These are phyloP conservation scores for Xylariaceae sp. DNA, from an alignment of 2,329 filamentous ascomycete genomes.

Conservation along the genomic window DNA sequence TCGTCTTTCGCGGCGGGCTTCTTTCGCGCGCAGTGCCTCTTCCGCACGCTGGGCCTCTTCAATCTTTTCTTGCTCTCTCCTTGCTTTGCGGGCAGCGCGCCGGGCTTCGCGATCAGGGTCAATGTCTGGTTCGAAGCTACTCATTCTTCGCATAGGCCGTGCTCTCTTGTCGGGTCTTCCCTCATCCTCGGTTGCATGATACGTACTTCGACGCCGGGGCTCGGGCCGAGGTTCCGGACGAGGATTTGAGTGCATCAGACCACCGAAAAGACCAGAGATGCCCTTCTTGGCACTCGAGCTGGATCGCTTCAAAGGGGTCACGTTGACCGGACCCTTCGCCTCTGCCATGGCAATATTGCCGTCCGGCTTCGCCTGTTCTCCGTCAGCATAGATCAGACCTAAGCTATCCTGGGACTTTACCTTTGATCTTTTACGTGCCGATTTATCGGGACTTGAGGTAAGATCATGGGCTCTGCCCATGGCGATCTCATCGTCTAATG, in stretches of 20 bases:
- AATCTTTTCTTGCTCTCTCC: conserved; percentile 51
- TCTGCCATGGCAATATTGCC: conserved; percentile 60
- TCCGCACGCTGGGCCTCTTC: conserved; percentile 55
- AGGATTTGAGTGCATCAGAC: conserved; percentile 45
- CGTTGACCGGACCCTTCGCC: conserved; percentile 43
- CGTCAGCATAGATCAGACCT: conserved; percentile 16
- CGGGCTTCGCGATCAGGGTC: conserved; percentile 59
- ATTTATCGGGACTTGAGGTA: conserved; percentile 44
- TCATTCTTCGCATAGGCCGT: conserved; percentile 40
- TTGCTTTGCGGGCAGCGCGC: conserved; percentile 58
- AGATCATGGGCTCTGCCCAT: conserved; percentile 44
- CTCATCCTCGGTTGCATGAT: conserved; percentile 50
- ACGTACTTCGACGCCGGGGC: conserved; percentile 48
- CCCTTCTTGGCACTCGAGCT: conserved; percentile 61
- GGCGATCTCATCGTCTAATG: conserved; percentile 48
- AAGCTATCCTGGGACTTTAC: conserved; percentile 35
- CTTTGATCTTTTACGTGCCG: conserved; percentile 43
- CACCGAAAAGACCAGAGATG: conserved; percentile 59
- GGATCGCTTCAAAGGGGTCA: conserved; percentile 54
- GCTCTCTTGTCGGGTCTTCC: conserved; percentile 37
- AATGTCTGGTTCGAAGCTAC: conserved; percentile 46
- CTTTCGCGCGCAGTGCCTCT: conserved; percentile 37
- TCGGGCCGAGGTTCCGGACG: conserved; percentile 43
- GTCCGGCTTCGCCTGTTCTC: conserved; percentile 21
- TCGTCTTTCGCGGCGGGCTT: conserved; percentile 52